Evolutionary conservation across 192 early-diverging fungal species (phyloP), one percentile per base, ranked within the genome.

Genomic region (Phlyctochytrium arcticum): DNA sequence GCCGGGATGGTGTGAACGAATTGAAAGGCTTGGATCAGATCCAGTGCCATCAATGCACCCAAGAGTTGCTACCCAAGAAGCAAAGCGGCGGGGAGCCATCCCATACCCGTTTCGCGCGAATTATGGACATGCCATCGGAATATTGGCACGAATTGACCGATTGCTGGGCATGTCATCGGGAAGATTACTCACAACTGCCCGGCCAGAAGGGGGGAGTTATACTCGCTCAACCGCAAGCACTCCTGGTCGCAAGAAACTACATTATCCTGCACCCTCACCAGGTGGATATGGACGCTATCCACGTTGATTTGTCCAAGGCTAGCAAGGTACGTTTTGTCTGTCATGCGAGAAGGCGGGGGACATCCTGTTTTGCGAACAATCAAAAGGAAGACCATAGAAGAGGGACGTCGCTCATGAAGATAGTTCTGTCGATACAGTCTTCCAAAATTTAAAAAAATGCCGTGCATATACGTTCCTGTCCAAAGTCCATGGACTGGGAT

Each of bases 61-160:
- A 12, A 26, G 19, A 12, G 12, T 26, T 53, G 10, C 26, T 53
- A 23, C 27, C 50, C 12, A 1, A 15, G 21, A 19, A 12, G 17
- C 26, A 12, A 29, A 12, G 1, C 39, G 39, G 21, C 21, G 39
- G 21, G 21, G 39, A 12, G 21, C 21, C 39, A 44, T 12, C 12
- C 2, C 32, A 56, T 12, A 8, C 37, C 17, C 59, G 34, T 23
- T 75, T 75, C 49, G 24, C 29, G 5, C 53, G 59, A 26, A 61
- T 66, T 10, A 27, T 70, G 33, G 71, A 75, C n/a, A 69, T 80
- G 30, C 81, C 81, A 6, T 78, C 77, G 10, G 74, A 80, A 34
- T 70, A 78, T 57, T 83, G 81, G 81, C 73, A 76, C 58, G 81
- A 83, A 57, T 62, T 83, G 23, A 49, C 72, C 12, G 81, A 83